Evolutionary conservation across 192 early-diverging fungal genomes (phyloP).

Genomic region (Radiomyces spectabilis): DNA sequence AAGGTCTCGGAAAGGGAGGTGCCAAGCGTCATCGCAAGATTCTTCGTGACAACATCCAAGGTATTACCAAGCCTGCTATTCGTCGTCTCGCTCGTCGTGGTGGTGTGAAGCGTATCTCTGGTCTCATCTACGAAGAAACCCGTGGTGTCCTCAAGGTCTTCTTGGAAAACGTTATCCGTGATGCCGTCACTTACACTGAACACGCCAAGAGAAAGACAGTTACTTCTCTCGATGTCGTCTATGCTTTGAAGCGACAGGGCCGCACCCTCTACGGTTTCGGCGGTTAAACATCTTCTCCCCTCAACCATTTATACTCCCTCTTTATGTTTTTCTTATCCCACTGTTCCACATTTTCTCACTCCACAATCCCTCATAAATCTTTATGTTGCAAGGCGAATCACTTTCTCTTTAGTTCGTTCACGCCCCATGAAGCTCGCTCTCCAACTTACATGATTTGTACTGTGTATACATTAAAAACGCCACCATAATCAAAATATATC

Average conservation of each 20-base stretch:
- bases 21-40: constrained; percentile 99
- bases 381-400: too few relatives aligned
- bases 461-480: too few relatives aligned
- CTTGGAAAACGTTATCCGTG: constrained; percentile 98
- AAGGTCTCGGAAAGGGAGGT: constrained; percentile 97
- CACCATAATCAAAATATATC: too few relatives aligned
- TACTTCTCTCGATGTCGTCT: constrained; percentile 99
- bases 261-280: constrained; percentile 81
- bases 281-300: constrained; percentile 43
- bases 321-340: too few relatives aligned
- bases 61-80: constrained; percentile 54
- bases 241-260: constrained; percentile 97
- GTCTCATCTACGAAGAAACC: constrained; percentile 95
- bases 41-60: constrained; percentile 95
- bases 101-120: constrained; percentile 99
- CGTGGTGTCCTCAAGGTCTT: constrained; percentile 96
- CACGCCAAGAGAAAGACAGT: constrained; percentile 99
- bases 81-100: constrained; percentile 98
- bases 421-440: too few relatives aligned
- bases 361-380: too few relatives aligned
- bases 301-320: too few relatives aligned
- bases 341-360: background rate
- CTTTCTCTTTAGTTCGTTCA: too few relatives aligned
- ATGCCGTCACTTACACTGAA: constrained; percentile 97
- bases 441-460: too few relatives aligned